These are phyloP conservation scores for Calycina marina DNA, from an alignment of 2,329 filamentous ascomycete genomes.

Conservation along the genomic window DNA sequence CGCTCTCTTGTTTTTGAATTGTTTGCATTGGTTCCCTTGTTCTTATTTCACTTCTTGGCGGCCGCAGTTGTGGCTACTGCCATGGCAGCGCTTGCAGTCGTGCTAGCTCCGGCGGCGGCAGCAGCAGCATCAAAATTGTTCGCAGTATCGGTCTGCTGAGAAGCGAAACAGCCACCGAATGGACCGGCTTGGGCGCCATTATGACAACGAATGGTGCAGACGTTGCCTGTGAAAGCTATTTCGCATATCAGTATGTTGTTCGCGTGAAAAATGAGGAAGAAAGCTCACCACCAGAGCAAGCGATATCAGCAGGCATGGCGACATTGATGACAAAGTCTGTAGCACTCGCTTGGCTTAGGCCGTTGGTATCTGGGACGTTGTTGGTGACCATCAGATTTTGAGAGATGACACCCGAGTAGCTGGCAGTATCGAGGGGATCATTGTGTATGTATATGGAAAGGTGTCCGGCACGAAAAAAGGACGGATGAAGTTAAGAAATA, in stretches of 20 bases:
- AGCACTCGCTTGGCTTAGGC: constrained; percentile 39
- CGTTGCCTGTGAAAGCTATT: constrained; percentile 37
- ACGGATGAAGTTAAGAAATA: constrained; percentile 4
- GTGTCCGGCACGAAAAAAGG: constrained; percentile 5
- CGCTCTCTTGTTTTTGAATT: too few relatives aligned
- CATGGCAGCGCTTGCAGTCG: constrained; percentile 21
- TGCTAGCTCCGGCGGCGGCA: constrained; percentile 31
- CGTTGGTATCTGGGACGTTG: constrained; percentile 43
- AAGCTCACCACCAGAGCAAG: constrained; percentile 34
- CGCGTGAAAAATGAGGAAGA: background rate
- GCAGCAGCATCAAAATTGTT: constrained; percentile 23
- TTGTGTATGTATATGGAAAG: too few relatives aligned
- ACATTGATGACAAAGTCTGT: constrained; percentile 42
- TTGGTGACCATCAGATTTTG: constrained; percentile 38
- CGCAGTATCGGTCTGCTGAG: constrained; percentile 42
- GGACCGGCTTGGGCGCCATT: constrained; percentile 42
- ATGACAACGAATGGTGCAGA: constrained; percentile 44
- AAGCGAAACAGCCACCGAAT: constrained; percentile 42
- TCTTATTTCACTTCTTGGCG: too few relatives aligned
- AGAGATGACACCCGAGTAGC: constrained; percentile 27
- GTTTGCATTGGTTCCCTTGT: too few relatives aligned
- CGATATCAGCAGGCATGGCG: constrained; percentile 33
- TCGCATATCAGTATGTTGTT: background rate
- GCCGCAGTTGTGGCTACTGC: background rate
- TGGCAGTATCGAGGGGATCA: too few relatives aligned